Conservation (phyloP, 345 rosid species). For the Barbarea vulgaris region DNA sequence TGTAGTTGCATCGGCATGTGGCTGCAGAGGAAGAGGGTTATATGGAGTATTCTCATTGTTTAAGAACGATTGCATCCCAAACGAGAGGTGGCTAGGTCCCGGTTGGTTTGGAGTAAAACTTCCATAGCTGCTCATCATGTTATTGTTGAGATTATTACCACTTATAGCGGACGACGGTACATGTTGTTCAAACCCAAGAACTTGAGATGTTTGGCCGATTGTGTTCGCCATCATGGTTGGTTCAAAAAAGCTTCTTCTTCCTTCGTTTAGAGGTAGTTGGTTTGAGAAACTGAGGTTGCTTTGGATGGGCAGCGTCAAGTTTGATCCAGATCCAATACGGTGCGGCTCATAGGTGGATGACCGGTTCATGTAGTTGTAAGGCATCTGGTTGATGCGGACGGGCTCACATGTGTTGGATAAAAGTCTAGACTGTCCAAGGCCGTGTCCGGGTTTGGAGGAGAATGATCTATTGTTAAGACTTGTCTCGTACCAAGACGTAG, state of each 20-base stretch:
- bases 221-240: constrained; percentile 11
- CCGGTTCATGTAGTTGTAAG: constrained; percentile 30
- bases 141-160: constrained; percentile 4
- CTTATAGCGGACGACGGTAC: background rate
- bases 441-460: constrained; percentile 9
- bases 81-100: constrained; percentile 19
- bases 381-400: constrained; percentile 16
- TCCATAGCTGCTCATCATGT: constrained; percentile 18
- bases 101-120: constrained; percentile 1
- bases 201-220: constrained; percentile 31
- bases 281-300: constrained; percentile 20
- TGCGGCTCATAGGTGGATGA: constrained; percentile 28
- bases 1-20: background rate
- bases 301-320: constrained; percentile 18
- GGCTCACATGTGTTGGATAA: constrained; percentile 28
- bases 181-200: constrained; percentile 26
- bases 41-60: constrained; percentile 16
- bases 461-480: constrained; percentile 26
- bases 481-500: constrained; percentile 24
- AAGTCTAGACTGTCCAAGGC: constrained; percentile 41
- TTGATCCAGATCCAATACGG: constrained; percentile 37
- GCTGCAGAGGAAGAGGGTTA: background rate
- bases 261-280: constrained; percentile 28
- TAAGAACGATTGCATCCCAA: constrained; percentile 10
- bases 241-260: constrained; percentile 13